Percentiles rank a stretch among this genome's conserved stretches.
Evolutionary conservation across 139 green algal genomes (phyloP).

Genomic region (Mesostigma viride): DNA sequence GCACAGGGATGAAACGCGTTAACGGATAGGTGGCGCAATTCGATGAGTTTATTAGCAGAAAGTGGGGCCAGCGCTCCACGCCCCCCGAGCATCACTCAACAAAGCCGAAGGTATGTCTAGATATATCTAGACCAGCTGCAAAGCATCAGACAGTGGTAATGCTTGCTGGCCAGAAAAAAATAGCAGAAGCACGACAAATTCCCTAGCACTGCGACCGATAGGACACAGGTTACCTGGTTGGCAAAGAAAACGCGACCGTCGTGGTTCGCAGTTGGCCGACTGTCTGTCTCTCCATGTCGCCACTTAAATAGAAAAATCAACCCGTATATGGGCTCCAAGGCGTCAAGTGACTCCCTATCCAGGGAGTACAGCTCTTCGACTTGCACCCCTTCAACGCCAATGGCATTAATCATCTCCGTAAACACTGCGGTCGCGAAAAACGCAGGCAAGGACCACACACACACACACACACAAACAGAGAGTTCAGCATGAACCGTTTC

Average conservation of each 20-base stretch:
- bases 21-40: not conserved
- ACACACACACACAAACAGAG: slow-evolving; percentile 3
- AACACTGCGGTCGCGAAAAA: slow-evolving; percentile 50
- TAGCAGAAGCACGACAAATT: not conserved
- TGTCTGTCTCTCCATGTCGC: slow-evolving; percentile 53
- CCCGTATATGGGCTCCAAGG: slow-evolving; percentile 76
- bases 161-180: no score
- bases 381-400: slow-evolving; percentile 79
- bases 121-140: not conserved
- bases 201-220: not conserved
- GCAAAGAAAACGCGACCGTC: slow-evolving; percentile 80
- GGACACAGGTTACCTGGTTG: slow-evolving; percentile 46
- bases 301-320: slow-evolving; percentile 99
- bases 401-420: slow-evolving; percentile 76
- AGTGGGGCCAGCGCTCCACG: not conserved
- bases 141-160: not conserved
- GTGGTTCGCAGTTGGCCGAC: slow-evolving; percentile 34
- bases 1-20: not conserved
- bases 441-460: not conserved
- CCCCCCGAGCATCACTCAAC: not conserved
- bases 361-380: slow-evolving; percentile 83
- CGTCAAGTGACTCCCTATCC: slow-evolving; percentile 49
- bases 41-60: not conserved
- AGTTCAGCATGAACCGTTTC: not conserved
- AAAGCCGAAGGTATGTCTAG: slow-evolving; percentile 4